Percentiles rank a stretch among this genome's conserved stretches.
Evolutionary conservation across 768 basidiomycete species (phyloP).

Genomic region (Suillus weaverae): DNA sequence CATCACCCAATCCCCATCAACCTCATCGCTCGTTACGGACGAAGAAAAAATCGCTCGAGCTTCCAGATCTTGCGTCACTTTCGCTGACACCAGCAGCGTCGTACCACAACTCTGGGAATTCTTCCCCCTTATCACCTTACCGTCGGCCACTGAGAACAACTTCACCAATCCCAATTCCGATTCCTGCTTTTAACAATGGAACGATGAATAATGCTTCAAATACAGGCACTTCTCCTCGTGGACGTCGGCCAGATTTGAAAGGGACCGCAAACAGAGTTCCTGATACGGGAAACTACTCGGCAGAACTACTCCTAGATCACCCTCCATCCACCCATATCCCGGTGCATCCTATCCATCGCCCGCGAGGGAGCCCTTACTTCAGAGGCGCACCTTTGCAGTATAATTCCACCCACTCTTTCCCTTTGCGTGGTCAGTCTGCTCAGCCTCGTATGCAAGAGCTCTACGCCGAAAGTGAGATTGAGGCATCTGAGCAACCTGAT

Average conservation of each 20-base stretch:
- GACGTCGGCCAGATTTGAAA: conserved; percentile 33
- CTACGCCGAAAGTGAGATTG: conserved; percentile 38
- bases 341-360: conserved; percentile 33
- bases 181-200: conserved; percentile 38
- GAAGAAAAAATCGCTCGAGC: conserved; percentile 73
- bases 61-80: conserved; percentile 67
- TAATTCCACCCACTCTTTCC: conserved; percentile 46
- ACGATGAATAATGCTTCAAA: conserved; percentile 36
- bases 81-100: conserved; percentile 44
- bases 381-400: conserved; percentile 38
- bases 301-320: conserved; percentile 41
- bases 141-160: conserved; percentile 43
- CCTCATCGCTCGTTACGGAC: conserved; percentile 62
- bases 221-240: conserved; percentile 36
- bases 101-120: conserved; percentile 36
- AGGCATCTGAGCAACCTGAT: conserved; percentile 29
- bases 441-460: conserved; percentile 48
- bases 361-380: conserved; percentile 35
- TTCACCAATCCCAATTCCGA: conserved; percentile 52
- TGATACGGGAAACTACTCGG: conserved; percentile 35
- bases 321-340: conserved; percentile 47
- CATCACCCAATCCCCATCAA: conserved; percentile 41
- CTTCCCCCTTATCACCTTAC: conserved; percentile 42
- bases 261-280: conserved; percentile 24
- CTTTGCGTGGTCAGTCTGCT: conserved; percentile 33